Evolutionary conservation across 2,329 filamentous ascomycete genomes (phyloP).

Genomic region (Talaromyces sp.): DNA sequence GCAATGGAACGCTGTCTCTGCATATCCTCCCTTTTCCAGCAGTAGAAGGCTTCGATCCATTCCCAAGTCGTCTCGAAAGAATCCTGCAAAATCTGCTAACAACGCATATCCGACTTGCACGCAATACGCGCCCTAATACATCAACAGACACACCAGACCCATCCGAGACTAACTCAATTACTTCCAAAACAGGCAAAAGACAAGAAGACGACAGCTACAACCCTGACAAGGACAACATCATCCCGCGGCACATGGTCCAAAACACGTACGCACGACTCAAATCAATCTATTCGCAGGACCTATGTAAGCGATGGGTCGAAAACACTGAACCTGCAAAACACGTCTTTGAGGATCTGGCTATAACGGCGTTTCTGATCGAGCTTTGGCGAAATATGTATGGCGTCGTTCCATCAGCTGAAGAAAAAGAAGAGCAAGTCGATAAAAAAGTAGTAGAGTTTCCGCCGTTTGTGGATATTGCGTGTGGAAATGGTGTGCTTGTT

Average conservation of each 20-base stretch:
- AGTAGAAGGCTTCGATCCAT: conserved; percentile 29
- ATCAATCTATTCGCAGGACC: conserved; percentile 65
- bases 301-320: conserved; percentile 80
- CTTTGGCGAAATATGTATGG: conserved; percentile 83
- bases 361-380: conserved; percentile 89
- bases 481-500: conserved; percentile 88
- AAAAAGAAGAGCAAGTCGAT: not conserved
- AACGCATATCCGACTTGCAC: conserved; percentile 37
- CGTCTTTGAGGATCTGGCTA: conserved; percentile 89
- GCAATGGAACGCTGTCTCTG: conserved; percentile 45
- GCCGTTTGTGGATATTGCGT: conserved; percentile 93
- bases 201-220: conserved; percentile 63
- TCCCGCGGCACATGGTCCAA: conserved; percentile 74
- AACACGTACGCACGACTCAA: conserved; percentile 80
- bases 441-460: conserved; percentile 54
- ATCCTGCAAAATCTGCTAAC: conserved; percentile 36
- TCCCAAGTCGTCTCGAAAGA: conserved; percentile 38
- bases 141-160: not conserved
- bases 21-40: conserved; percentile 49
- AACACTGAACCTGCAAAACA: conserved; percentile 84
- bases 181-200: conserved; percentile 6
- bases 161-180: not conserved
- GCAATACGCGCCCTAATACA: conserved; percentile 21
- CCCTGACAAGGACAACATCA: conserved; percentile 75
- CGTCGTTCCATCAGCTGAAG: conserved; percentile 23